Percentiles rank a stretch among this genome's conserved stretches.
These are phyloP conservation scores for Colletotrichum tropicale DNA, from an alignment of 2,329 filamentous ascomycete species.

Conservation along the genomic window DNA sequence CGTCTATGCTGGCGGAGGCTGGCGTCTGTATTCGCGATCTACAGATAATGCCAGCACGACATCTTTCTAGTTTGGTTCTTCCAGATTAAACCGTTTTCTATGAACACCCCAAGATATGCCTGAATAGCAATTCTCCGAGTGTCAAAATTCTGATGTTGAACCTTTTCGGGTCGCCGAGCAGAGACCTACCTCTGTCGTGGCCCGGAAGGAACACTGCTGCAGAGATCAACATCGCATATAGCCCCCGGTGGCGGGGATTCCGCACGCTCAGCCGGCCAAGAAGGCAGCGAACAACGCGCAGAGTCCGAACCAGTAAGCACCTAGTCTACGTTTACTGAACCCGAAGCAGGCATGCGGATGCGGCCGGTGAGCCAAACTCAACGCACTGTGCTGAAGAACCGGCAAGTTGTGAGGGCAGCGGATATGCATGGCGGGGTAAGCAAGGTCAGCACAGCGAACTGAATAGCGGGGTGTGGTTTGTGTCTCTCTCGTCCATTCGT, in stretches of 20 bases:
- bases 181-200: neutral
- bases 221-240: conserved; percentile 5
- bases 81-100: neutral
- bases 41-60: neutral
- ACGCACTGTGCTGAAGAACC: conserved; percentile 1
- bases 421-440: neutral
- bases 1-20: neutral
- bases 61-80: neutral
- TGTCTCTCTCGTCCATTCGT: neutral
- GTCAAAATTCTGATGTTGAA: neutral
- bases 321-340: neutral
- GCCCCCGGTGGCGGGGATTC: neutral
- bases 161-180: neutral
- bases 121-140: neutral
- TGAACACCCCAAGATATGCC: neutral
- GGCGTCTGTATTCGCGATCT: neutral
- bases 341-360: neutral
- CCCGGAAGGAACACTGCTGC: neutral
- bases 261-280: neutral
- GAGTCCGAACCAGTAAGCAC: neutral
- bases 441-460: neutral
- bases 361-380: neutral
- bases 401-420: neutral
- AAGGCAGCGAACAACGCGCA: neutral
- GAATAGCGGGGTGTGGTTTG: neutral